Percentiles rank a stretch among this genome's conserved stretches.
Conservation (phyloP, 2,329 filamentous ascomycete genomes). For the Didymella exigua region DNA sequence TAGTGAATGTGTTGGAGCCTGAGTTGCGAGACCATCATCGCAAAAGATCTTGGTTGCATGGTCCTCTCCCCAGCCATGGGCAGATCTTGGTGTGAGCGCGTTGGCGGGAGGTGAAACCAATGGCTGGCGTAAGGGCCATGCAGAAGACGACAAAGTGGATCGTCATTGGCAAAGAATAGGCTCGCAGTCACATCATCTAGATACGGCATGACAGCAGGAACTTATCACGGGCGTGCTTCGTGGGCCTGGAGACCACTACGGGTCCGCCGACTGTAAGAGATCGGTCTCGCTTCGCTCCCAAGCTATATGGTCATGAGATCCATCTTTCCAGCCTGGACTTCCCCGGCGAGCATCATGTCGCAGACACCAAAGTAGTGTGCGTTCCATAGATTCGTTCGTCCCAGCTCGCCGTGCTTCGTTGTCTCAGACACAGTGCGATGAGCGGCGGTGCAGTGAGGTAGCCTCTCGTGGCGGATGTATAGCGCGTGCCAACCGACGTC, state of each 20-base stretch:
- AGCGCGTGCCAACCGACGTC: background rate
- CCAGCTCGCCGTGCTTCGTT: background rate
- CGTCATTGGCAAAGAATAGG: background rate
- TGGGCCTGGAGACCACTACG: background rate
- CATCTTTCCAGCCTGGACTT: background rate
- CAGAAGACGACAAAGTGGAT: background rate
- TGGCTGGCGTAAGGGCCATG: background rate
- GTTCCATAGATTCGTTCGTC: background rate
- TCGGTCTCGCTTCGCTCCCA: background rate
- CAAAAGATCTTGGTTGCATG: background rate
- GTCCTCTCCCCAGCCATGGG: background rate
- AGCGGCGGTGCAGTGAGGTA: conserved; percentile 14
- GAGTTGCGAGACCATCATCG: background rate
- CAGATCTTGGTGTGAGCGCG: background rate
- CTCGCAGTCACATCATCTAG: background rate
- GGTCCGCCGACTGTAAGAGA: background rate
- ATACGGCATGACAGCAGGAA: background rate
- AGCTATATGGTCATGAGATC: background rate
- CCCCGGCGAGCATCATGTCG: background rate
- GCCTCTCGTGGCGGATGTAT: conserved; percentile 7
- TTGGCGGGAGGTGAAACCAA: background rate
- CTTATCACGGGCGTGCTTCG: background rate
- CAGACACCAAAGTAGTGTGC: background rate
- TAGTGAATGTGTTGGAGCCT: background rate
- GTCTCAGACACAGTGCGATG: conserved; percentile 4